Base-by-base conservation (phyloP, 257 asterid species). In the Petrea volubilis region DNA sequence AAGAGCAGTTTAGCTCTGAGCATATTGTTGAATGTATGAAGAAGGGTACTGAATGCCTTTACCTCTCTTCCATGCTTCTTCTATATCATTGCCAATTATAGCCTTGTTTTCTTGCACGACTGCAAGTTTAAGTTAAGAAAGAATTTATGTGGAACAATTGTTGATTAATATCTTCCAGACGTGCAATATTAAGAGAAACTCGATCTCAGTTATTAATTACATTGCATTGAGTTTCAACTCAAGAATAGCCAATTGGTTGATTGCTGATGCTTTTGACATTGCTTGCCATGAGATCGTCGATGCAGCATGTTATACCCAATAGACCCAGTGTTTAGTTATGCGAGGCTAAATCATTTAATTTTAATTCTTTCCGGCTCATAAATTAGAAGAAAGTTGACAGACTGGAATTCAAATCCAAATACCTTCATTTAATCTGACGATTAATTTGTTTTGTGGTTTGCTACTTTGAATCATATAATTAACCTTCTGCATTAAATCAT, bases 1-100 rank as follows among this genome's bases (percentile, higher is more conserved):
- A 80, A 70, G 96, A 86, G 77, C 94, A 79, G 63, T 94, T 94
- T 79, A 94, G 78, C 66, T 74, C 84, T 51, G 86, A 89, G 75
- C 70, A 94, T 80, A 94, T 94, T 71, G 64, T 25, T 73, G 82
- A 91, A 21, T 94, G 98, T 74, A 80, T 94, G 95, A 90, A 85
- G 58, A 90, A 88, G 85, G 97, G 97, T 89, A 73, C 29, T 12
- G 7, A 21, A 31, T 40, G 53, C 44, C 9, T 29, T 43, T 25
- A 18, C 43, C 27, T 62, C 33, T 20, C 49, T 18, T 51, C 21
- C 3, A 17, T 58, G 25, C 20, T 6, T 17, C 29, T 33, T 36
- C 23, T 13, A 46, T 52, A 17, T 41, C 67, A 15, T 41, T 41
- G 52, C 53, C 10, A 43, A 18, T 52, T 21, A 12, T 40, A 20